Evolutionary conservation across 2,329 filamentous ascomycete genomes (phyloP).

Genomic region (Talaromyces islandicus): DNA sequence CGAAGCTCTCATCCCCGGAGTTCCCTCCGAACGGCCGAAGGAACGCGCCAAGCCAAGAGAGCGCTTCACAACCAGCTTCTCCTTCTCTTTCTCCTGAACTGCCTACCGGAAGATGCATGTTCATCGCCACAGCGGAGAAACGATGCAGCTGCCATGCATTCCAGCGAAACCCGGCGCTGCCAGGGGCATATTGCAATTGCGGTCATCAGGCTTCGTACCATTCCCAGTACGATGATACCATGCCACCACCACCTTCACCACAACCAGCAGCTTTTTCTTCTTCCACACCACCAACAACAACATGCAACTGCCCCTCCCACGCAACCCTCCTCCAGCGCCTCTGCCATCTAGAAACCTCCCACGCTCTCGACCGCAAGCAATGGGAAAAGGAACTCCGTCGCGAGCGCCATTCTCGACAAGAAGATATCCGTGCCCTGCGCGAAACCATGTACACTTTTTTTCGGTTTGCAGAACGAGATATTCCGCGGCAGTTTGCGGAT

Average conservation of each 20-base stretch:
- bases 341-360: slow-evolving; percentile 18
- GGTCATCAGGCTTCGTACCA: slow-evolving; percentile 1
- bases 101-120: not conserved
- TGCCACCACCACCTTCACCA: slow-evolving; percentile 38
- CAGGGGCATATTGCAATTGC: not conserved
- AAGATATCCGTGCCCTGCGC: slow-evolving; percentile 21
- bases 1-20: not conserved
- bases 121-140: not conserved
- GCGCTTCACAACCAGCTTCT: not conserved
- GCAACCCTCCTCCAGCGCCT: slow-evolving; percentile 17
- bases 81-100: not conserved
- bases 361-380: slow-evolving; percentile 18
- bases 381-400: slow-evolving; percentile 17
- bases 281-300: not conserved
- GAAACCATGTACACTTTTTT: slow-evolving; percentile 25
- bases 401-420: slow-evolving; percentile 20
- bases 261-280: slow-evolving; percentile 32
- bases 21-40: not conserved
- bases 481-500: slow-evolving; percentile 20
- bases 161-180: not conserved
- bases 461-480: slow-evolving; percentile 19
- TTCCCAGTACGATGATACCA: not conserved
- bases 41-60: not conserved
- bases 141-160: not conserved
- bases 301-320: slow-evolving; percentile 7